Conservation (phyloP, 495 filamentous ascomycete genomes). For the Aspergillus leporis region DNA sequence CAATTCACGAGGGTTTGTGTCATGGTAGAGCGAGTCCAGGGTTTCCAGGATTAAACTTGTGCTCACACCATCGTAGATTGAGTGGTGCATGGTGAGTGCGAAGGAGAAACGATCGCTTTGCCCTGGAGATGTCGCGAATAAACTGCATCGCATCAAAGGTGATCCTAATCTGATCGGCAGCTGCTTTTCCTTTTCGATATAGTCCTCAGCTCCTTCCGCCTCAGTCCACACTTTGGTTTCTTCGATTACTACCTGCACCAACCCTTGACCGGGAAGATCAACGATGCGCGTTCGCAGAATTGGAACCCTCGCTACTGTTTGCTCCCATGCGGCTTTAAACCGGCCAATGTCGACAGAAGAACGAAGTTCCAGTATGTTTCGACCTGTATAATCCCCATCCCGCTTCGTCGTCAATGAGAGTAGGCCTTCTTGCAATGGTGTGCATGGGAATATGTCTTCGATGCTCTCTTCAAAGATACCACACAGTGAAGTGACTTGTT, state of each 20-base stretch:
- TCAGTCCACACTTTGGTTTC: not conserved
- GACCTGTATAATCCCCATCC: not conserved
- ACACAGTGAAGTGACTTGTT: not conserved
- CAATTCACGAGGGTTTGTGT: not conserved
- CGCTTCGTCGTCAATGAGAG: not conserved
- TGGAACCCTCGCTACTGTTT: not conserved
- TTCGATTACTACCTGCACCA: not conserved
- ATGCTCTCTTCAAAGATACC: not conserved
- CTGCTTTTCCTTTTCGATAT: not conserved
- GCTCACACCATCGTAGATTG: not conserved
- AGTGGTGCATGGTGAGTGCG: not conserved
- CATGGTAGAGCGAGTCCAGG: not conserved
- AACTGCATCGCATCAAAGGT: not conserved
- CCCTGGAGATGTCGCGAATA: not conserved
- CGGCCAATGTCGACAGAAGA: not conserved
- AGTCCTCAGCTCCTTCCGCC: not conserved
- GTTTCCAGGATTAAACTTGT: not conserved
- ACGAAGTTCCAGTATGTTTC: not conserved
- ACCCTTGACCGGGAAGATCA: not conserved
- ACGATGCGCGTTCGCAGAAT: not conserved
- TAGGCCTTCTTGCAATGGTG: not conserved
- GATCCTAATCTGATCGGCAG: not conserved
- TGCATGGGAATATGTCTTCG: not conserved
- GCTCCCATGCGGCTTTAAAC: not conserved
- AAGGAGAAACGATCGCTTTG: not conserved